Evolutionary conservation across 2,329 filamentous ascomycete species (phyloP), one percentile per base, ranked within the genome.

Genomic region (Ophiostoma triangulosporum): DNA sequence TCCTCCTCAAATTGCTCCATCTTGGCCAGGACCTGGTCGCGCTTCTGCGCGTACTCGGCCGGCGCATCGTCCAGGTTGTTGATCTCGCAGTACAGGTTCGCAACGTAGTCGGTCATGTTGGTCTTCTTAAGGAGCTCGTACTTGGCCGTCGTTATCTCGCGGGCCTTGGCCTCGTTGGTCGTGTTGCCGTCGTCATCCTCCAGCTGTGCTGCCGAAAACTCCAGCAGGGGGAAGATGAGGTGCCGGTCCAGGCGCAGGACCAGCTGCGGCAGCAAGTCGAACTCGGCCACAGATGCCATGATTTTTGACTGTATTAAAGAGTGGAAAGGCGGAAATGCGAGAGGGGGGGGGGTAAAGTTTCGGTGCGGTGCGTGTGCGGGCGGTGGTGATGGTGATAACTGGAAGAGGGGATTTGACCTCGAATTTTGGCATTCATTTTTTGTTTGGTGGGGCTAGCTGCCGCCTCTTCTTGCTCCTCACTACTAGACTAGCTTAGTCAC

Each of bases 51-150:
- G 69, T 90, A 97, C 70, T 96, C 89, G 59, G 84, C 78, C 50
- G 93, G 90, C 53, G 86, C 74, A 58, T 87, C 78, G 57, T 85
- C 77, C 59, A 88, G 80, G 62, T 83, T 78, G 73, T 97, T 82
- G 61, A 98, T 81, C 65, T 96, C 86, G 68, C 86, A 86, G 76
- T 95, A 88, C 61, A 98, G 75, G 64, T 84, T 86, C 65, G 90
- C 90, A 53, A 97, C 88, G 68, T 95, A 98, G 71, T 98, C 93
- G 64, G 86, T 93, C 93, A 98, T 98, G 77, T 97, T 96, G 65
- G 93, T 97, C 69, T 89, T 84, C 74, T 95, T 91, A 62, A 98
- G 81, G 56, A 98, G 82, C 72, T 91, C 84, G 69, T 91, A 95
- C 71, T 95, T 95, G 63, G 89, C 83, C 66, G 86, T 81, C 59